phyloP scores from a whole-genome alignment of 352 stramenopile genomes.

The Thalassiosira hispida region DNA sequence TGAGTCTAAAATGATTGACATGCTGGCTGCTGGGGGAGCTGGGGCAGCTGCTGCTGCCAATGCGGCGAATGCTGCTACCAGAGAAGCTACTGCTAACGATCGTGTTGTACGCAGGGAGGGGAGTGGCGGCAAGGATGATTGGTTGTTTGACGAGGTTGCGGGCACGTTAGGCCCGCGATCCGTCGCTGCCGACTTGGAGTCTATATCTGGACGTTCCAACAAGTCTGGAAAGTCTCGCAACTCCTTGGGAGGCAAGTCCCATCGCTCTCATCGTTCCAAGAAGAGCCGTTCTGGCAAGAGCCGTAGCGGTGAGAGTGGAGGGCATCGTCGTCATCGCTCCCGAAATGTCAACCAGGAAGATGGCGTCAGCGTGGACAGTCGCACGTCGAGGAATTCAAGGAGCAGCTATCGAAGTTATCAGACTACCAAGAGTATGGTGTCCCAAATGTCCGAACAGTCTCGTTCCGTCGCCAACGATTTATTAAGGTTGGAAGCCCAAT shows the following conservation, averaged over 20 bases:
- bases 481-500: slow-evolving; percentile 76
- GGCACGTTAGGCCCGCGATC: slow-evolving; percentile 72
- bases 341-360: slow-evolving; percentile 21
- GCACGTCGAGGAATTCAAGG: slow-evolving; percentile 51
- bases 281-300: not conserved
- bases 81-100: too few species aligned
- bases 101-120: too few species aligned
- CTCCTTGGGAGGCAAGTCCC: slow-evolving; percentile 58
- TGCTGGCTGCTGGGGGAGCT: slow-evolving; percentile 35
- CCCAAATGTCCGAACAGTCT: slow-evolving; percentile 80
- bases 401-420: slow-evolving; percentile 72
- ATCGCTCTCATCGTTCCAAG: slow-evolving; percentile 46
- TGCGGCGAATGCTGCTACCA: slow-evolving; percentile 42
- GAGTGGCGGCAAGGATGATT: slow-evolving; percentile 69
- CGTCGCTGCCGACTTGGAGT: slow-evolving; percentile 78
- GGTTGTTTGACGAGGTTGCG: slow-evolving; percentile 81
- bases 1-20: slow-evolving; percentile 61
- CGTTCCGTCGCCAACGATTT: slow-evolving; percentile 82
- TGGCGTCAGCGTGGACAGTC: slow-evolving; percentile 52
- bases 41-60: slow-evolving; percentile 14
- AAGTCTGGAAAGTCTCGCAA: slow-evolving; percentile 69
- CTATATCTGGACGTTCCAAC: slow-evolving; percentile 71
- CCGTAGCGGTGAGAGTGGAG: slow-evolving; percentile 1
- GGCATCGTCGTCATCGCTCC: slow-evolving; percentile 18
- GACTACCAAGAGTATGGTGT: slow-evolving; percentile 77